A percentile compares a stretch with the other conserved stretches of the same genome.
phyloP scores from a whole-genome alignment of 768 basidiomycete species.

The Boletellus ananas region DNA sequence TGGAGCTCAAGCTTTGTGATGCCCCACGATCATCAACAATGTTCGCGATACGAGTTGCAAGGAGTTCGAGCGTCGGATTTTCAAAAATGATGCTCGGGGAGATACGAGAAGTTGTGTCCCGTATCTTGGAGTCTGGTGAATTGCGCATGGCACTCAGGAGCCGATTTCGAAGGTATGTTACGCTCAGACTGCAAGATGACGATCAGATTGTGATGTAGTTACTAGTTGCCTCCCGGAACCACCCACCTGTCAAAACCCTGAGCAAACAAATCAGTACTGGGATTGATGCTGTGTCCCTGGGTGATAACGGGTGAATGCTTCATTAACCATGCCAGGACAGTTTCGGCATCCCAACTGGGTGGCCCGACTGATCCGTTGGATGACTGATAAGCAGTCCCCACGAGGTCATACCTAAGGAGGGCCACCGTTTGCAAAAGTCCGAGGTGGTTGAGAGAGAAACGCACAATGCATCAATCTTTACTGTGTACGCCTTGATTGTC shows the following conservation, averaged over 20 bases:
- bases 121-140: conserved; percentile 26
- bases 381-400: conserved; percentile 25
- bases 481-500: conserved; percentile 36
- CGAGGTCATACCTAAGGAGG: conserved; percentile 28
- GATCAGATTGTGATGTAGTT: background rate
- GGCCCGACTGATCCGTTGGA: conserved; percentile 24
- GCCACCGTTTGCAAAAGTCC: background rate
- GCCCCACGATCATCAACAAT: conserved; percentile 4
- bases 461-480: conserved; percentile 47
- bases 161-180: conserved; percentile 27
- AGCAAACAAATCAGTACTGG: conserved; percentile 23
- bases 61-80: conserved; percentile 38
- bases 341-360: conserved; percentile 18
- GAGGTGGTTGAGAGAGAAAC: background rate
- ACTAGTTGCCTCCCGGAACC: background rate
- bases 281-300: conserved; percentile 2
- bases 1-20: background rate
- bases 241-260: conserved; percentile 37
- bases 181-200: conserved; percentile 22
- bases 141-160: conserved; percentile 27
- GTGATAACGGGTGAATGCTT: conserved; percentile 22
- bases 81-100: conserved; percentile 33
- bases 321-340: conserved; percentile 26
- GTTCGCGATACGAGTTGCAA: conserved; percentile 23
- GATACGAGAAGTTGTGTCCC: conserved; percentile 25